Conservation (phyloP, 2,329 filamentous ascomycete species). For the Hypomyces perniciosus region DNA sequence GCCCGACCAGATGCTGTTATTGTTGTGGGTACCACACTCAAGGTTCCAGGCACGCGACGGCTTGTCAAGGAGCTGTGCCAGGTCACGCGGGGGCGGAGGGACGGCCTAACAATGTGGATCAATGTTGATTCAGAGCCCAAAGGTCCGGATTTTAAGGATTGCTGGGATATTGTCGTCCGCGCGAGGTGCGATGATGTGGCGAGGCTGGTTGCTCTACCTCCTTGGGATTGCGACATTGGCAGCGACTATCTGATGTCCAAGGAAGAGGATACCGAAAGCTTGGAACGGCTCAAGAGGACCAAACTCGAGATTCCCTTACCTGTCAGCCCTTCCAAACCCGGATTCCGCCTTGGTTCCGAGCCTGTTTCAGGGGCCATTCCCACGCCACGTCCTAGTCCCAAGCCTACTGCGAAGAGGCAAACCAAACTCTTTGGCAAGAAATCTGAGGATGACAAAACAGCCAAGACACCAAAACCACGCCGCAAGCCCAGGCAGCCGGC, state of each 20-base stretch:
- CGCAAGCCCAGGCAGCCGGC: slow-evolving; percentile 29
- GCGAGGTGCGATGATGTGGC: slow-evolving; percentile 88
- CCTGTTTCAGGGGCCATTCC: slow-evolving; percentile 46
- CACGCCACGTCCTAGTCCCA: slow-evolving; percentile 54
- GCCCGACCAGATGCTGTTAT: slow-evolving; percentile 84
- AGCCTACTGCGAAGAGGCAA: slow-evolving; percentile 44
- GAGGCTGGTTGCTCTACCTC: slow-evolving; percentile 57
- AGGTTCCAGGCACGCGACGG: slow-evolving; percentile 85
- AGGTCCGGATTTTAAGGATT: slow-evolving; percentile 79
- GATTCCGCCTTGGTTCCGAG: slow-evolving; percentile 37
- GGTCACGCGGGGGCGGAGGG: slow-evolving; percentile 72
- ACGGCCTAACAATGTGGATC: slow-evolving; percentile 90
- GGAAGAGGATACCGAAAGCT: slow-evolving; percentile 37
- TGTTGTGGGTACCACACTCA: slow-evolving; percentile 91
- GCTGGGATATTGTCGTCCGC: slow-evolving; percentile 86
- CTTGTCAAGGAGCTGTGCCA: slow-evolving; percentile 88
- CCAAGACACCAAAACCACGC: slow-evolving; percentile 25
- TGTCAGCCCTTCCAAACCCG: slow-evolving; percentile 21
- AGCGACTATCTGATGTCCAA: slow-evolving; percentile 43
- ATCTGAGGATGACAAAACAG: slow-evolving; percentile 13
- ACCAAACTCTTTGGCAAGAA: slow-evolving; percentile 42
- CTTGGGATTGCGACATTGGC: slow-evolving; percentile 50
- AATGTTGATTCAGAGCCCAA: slow-evolving; percentile 82
- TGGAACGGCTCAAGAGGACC: slow-evolving; percentile 33
- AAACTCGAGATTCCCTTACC: slow-evolving; percentile 27